Evolutionary conservation across 2,329 filamentous ascomycete species (phyloP).

Genomic region (Colletotrichum limetticola): DNA sequence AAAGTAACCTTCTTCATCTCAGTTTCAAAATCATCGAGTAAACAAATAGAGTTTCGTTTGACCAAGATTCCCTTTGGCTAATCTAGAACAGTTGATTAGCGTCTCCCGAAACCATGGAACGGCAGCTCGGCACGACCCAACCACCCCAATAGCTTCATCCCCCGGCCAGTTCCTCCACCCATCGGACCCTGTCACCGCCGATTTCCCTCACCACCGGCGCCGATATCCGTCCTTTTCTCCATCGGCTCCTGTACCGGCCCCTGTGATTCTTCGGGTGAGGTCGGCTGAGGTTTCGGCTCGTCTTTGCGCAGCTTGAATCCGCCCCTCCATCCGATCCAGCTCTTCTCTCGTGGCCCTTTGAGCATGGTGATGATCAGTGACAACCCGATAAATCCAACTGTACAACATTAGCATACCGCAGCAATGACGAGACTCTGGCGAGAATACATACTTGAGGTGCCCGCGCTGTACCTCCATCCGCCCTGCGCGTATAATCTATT

Average conservation of each 20-base stretch:
- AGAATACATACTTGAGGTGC: conserved; percentile 47
- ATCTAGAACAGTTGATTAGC: background rate
- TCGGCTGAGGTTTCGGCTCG: background rate
- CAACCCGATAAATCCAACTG: conserved; percentile 35
- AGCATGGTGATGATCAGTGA: conserved; percentile 30
- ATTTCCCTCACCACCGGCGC: background rate
- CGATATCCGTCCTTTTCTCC: conserved; percentile 2
- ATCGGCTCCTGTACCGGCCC: background rate
- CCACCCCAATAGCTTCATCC: background rate
- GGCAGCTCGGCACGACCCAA: background rate
- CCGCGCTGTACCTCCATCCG: conserved; percentile 61
- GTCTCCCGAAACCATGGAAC: background rate
- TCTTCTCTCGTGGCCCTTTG: conserved; percentile 30
- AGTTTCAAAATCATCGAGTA: background rate
- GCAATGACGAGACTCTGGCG: too few species aligned
- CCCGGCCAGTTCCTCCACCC: background rate
- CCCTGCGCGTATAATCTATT: conserved; percentile 63
- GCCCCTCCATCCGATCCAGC: conserved; percentile 35
- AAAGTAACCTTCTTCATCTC: background rate
- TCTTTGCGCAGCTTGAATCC: conserved; percentile 27
- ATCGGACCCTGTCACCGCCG: conserved; percentile 19
- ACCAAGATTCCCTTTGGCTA: background rate
- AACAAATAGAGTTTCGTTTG: background rate
- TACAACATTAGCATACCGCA: background rate
- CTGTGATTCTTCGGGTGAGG: conserved; percentile 23